Evolutionary conservation across 129 eudicot genomes (phyloP).

Genomic region (Apium graveolens): DNA sequence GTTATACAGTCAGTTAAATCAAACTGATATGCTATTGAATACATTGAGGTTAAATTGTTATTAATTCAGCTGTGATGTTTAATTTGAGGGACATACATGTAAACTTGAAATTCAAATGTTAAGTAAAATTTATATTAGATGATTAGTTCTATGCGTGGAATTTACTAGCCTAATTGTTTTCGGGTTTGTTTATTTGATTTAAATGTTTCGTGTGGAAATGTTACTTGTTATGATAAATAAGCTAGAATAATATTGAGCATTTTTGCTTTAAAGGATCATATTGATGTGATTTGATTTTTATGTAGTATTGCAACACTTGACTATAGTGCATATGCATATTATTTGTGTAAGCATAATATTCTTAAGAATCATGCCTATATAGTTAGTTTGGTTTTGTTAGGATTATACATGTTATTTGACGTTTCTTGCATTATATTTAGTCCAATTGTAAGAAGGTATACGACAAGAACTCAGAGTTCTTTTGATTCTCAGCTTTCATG

Average conservation of each 20-base stretch:
- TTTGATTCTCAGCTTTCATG: constrained; percentile 55
- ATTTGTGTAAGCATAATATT: no score
- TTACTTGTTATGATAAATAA: background rate
- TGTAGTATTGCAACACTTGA: no score
- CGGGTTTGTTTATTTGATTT: background rate
- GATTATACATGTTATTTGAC: background rate
- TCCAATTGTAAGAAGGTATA: background rate
- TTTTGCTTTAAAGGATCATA: background rate
- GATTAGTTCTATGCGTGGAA: background rate
- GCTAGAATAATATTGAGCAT: no score
- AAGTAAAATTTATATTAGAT: background rate
- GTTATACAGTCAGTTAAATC: background rate
- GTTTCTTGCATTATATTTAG: background rate
- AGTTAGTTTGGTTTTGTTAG: background rate
- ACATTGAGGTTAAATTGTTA: background rate
- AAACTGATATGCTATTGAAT: background rate
- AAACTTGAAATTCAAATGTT: background rate
- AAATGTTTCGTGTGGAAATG: background rate
- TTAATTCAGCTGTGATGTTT: no score
- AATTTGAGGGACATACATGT: no score
- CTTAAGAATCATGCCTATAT: background rate
- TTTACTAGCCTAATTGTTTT: background rate
- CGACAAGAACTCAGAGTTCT: background rate
- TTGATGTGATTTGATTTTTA: background rate
- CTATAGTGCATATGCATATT: no score